phyloP scores from a whole-genome alignment of 495 filamentous ascomycete genomes.

The Hypoxylon fuscum region DNA sequence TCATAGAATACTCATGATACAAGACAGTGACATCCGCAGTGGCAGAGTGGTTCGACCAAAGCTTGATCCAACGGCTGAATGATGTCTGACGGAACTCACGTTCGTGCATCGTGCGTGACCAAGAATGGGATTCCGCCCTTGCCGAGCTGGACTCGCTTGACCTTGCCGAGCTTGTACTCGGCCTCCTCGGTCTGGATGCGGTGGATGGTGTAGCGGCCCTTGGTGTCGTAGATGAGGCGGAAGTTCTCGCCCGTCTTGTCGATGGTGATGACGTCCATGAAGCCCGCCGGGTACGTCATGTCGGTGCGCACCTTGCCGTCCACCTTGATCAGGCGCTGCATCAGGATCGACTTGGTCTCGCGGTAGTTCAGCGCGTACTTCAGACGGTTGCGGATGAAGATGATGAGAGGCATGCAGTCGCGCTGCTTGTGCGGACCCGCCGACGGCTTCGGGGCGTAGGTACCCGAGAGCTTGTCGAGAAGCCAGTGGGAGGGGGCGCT shows the following conservation, averaged over 20 bases:
- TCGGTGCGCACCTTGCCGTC: slow-evolving; percentile 99
- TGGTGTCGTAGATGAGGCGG: slow-evolving; percentile 99
- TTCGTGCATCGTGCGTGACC: slow-evolving; percentile 99
- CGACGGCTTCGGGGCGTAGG: slow-evolving; percentile 95
- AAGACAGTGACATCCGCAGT: too few relatives aligned
- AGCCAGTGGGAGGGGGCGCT: slow-evolving; percentile 99
- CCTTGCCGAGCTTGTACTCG: slow-evolving; percentile 99
- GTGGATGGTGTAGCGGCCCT: slow-evolving; percentile 99
- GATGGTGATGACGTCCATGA: slow-evolving; percentile 99
- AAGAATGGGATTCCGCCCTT: slow-evolving; percentile 99
- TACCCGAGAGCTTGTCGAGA: slow-evolving; percentile 97
- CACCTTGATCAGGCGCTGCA: slow-evolving; percentile 99
- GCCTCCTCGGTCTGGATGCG: slow-evolving; percentile 98
- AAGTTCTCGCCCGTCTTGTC: slow-evolving; percentile 99
- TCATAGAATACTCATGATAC: too few relatives aligned
- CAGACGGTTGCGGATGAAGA: slow-evolving; percentile 98
- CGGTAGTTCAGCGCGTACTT: slow-evolving; percentile 99
- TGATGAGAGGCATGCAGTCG: slow-evolving; percentile 98
- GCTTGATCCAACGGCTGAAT: slow-evolving; percentile 99
- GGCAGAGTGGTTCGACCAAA: slow-evolving; percentile 74
- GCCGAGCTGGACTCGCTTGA: slow-evolving; percentile 98
- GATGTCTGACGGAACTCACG: slow-evolving; percentile 94
- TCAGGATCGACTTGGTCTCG: slow-evolving; percentile 96
- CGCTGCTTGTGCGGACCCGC: slow-evolving; percentile 98
- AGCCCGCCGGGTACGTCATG: slow-evolving; percentile 94